phyloP scores from a whole-genome alignment of 106 monocot species.

The Platanthera guangdongensis region DNA sequence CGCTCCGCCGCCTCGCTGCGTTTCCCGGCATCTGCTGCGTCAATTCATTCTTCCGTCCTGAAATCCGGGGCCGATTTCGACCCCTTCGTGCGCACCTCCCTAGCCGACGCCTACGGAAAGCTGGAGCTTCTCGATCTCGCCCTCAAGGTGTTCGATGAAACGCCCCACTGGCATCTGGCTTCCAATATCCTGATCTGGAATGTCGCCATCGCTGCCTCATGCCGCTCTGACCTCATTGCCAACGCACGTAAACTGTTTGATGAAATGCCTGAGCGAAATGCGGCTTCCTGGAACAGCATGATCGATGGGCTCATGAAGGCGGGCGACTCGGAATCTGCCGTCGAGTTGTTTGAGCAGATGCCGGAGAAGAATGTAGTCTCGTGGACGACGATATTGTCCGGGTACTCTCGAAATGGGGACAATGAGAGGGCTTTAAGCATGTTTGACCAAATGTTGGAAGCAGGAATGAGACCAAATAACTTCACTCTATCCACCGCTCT shows the following conservation, averaged over 20 bases:
- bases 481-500: constrained; percentile 17
- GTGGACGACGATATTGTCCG: constrained; percentile 28
- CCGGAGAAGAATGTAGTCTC: constrained; percentile 30
- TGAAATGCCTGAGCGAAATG: constrained; percentile 15
- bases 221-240: not conserved
- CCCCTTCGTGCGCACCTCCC: constrained; percentile 35
- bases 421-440: constrained; percentile 6
- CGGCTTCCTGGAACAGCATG: constrained; percentile 33
- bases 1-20: constrained; percentile 20
- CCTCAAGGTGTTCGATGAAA: constrained; percentile 33
- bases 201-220: constrained; percentile 17
- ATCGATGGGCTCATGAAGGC: constrained; percentile 22
- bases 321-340: constrained; percentile 14
- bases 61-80: constrained; percentile 21
- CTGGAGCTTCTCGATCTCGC: constrained; percentile 9
- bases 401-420: constrained; percentile 10
- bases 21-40: not conserved
- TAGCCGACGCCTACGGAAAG: constrained; percentile 26
- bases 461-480: constrained; percentile 19
- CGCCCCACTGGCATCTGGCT: constrained; percentile 17
- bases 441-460: constrained; percentile 24
- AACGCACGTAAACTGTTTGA: constrained; percentile 17
- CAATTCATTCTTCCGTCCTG: not conserved
- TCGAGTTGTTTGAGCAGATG: constrained; percentile 24
- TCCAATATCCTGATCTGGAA: constrained; percentile 33